These are phyloP conservation scores for Dillenia suffruticosa DNA, from an alignment of 164 flowering plant species.

Conservation along the genomic window DNA sequence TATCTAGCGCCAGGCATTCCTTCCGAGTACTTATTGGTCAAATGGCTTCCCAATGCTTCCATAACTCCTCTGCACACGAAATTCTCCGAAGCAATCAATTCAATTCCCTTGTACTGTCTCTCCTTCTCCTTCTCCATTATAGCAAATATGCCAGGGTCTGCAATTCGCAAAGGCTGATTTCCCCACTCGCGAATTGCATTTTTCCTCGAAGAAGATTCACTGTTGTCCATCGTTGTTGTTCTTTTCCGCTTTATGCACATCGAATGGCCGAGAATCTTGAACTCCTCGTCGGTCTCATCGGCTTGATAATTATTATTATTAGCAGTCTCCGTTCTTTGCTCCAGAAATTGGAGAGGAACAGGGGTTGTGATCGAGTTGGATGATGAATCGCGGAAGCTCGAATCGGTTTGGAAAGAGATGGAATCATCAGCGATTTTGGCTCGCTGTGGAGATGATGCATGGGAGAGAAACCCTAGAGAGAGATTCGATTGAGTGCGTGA, in stretches of 20 bases:
- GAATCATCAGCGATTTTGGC: conserved; percentile 26
- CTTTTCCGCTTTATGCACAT: conserved; percentile 41
- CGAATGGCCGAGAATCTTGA: conserved; percentile 42
- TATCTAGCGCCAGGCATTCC: conserved; percentile 57
- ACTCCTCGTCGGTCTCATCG: conserved; percentile 32
- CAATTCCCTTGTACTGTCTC: conserved; percentile 43
- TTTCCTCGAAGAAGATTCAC: conserved; percentile 11
- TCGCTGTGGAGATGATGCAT: conserved; percentile 16
- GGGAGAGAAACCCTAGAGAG: conserved; percentile 25
- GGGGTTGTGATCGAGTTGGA: conserved; percentile 10
- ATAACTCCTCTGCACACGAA: conserved; percentile 46
- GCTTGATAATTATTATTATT: not conserved
- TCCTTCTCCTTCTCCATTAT: conserved; percentile 50
- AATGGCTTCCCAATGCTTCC: conserved; percentile 50
- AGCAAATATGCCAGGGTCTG: conserved; percentile 35
- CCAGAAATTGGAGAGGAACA: conserved; percentile 26
- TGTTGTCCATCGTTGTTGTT: not conserved
- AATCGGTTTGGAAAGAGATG: conserved; percentile 27
- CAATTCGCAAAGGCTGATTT: conserved; percentile 21
- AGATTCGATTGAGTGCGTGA: conserved; percentile 23
- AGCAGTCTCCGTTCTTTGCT: conserved; percentile 6
- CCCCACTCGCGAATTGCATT: conserved; percentile 36
- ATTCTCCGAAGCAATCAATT: conserved; percentile 58
- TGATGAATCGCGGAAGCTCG: conserved; percentile 21
- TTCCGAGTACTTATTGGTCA: conserved; percentile 56